A percentile compares a stretch with the other conserved stretches of the same genome.
phyloP scores from a whole-genome alignment of 768 basidiomycete genomes.

The Russula dissimulans region DNA sequence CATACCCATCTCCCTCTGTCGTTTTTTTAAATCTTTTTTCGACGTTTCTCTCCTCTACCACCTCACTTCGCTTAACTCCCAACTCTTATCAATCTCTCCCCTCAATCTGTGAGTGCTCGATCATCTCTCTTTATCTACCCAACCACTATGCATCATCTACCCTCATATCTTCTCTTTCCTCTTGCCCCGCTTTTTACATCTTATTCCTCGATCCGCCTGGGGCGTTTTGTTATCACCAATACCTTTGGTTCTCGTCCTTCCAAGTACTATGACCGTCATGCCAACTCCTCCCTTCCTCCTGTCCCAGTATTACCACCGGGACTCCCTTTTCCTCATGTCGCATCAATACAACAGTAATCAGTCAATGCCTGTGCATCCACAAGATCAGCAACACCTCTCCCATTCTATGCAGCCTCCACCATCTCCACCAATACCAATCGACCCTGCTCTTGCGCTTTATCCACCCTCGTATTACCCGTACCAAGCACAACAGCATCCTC shows the following conservation, averaged over 20 bases:
- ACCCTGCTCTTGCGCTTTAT: conserved; percentile 65
- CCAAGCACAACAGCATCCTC: conserved; percentile 40
- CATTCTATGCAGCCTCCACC: conserved; percentile 46
- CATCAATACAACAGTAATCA: conserved; percentile 28
- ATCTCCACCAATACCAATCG: conserved; percentile 56
- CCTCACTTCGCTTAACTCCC: too few species aligned
- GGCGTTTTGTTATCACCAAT: neutral
- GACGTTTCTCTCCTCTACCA: too few species aligned
- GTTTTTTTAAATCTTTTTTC: too few species aligned
- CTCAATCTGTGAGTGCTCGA: too few species aligned
- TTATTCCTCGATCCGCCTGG: neutral
- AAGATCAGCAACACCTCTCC: conserved; percentile 22
- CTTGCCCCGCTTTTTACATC: neutral
- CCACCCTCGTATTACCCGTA: conserved; percentile 48
- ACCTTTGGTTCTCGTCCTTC: neutral
- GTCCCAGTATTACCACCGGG: conserved; percentile 25
- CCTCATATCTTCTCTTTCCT: neutral
- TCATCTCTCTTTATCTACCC: too few species aligned
- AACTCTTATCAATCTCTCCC: too few species aligned
- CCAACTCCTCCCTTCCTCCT: conserved; percentile 13
- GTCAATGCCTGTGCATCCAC: conserved; percentile 34
- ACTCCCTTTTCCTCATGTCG: conserved; percentile 23
- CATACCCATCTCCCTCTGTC: too few species aligned
- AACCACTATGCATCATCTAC: too few species aligned
- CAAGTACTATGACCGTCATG: conserved; percentile 5